Percentiles rank a stretch among this genome's conserved stretches.
Conservation (phyloP, 1,284 basidiomycete genomes). For the Cutaneotrichosporon cutaneum region DNA sequence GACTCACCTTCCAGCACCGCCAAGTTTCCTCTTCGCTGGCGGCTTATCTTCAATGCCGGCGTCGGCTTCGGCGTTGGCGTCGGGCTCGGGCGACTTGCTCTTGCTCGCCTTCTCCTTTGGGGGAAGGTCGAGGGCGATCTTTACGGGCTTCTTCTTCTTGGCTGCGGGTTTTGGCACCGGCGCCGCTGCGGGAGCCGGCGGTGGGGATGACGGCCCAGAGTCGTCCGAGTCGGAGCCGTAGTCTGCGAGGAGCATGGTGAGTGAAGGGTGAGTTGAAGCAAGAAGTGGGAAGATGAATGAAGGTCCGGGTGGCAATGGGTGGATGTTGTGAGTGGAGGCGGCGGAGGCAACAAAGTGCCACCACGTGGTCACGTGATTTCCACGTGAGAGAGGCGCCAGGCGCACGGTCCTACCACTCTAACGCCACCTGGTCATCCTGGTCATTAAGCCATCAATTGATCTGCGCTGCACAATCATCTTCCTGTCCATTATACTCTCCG, state of each 20-base stretch:
- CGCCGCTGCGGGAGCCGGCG: constrained; percentile 11
- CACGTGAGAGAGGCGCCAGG: too few species aligned
- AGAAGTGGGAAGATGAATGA: background rate
- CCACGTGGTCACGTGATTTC: too few species aligned
- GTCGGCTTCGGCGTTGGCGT: background rate
- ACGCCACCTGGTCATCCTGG: too few species aligned
- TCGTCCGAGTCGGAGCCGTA: constrained; percentile 49
- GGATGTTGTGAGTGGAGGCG: background rate
- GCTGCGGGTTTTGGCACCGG: constrained; percentile 14
- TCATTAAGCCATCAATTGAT: too few species aligned
- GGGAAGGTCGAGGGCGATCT: constrained; percentile 50
- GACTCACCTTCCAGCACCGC: constrained; percentile 21
- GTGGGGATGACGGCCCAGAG: background rate
- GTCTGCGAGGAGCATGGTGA: constrained; percentile 47
- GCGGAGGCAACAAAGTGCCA: too few species aligned
- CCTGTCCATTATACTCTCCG: too few species aligned
- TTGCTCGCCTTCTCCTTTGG: constrained; percentile 4
- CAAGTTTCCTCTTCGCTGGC: constrained; percentile 30
- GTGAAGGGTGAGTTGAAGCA: background rate
- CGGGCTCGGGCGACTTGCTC: background rate
- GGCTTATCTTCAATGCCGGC: constrained; percentile 3
- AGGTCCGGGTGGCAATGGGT: background rate
- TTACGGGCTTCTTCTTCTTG: constrained; percentile 41
- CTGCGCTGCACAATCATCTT: background rate
- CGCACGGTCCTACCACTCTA: too few species aligned